Percentiles rank a stretch among this genome's conserved stretches.
Evolutionary conservation across 352 stramenopile genomes (phyloP).

Genomic region (Globisporangium echinulatum): DNA sequence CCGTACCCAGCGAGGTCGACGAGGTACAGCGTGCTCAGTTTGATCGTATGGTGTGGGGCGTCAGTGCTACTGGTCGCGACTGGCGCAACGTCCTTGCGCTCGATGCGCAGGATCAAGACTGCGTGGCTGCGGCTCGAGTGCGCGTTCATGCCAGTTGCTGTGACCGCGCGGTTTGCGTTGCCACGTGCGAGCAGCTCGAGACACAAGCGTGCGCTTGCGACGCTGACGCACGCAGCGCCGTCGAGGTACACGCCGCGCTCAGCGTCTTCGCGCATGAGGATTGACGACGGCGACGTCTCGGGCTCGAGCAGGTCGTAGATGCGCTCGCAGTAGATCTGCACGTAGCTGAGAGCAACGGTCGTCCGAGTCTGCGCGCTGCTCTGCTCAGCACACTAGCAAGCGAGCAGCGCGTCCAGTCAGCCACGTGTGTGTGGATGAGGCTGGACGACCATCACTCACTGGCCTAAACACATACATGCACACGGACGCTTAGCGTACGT

Average conservation of each 20-base stretch:
- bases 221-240: constrained; percentile 33
- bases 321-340: constrained; percentile 82
- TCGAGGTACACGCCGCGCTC: constrained; percentile 65
- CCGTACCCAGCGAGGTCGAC: constrained; percentile 51
- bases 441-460: neutral
- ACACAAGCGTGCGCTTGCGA: constrained; percentile 40
- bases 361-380: constrained; percentile 25
- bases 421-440: neutral
- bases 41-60: constrained; percentile 26
- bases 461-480: neutral
- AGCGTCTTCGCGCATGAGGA: constrained; percentile 56
- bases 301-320: constrained; percentile 63
- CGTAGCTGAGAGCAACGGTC: constrained; percentile 57
- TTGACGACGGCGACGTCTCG: constrained; percentile 26
- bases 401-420: too few relatives aligned
- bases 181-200: constrained; percentile 35
- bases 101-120: constrained; percentile 78
- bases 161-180: constrained; percentile 67
- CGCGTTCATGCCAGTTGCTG: constrained; percentile 84
- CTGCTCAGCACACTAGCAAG: constrained; percentile 18
- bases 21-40: constrained; percentile 55
- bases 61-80: neutral
- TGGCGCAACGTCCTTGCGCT: constrained; percentile 45
- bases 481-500: constrained; percentile 15
- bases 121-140: constrained; percentile 83